Base-by-base conservation (phyloP, 768 basidiomycete genomes). In the Hypholoma sublateritium region DNA sequence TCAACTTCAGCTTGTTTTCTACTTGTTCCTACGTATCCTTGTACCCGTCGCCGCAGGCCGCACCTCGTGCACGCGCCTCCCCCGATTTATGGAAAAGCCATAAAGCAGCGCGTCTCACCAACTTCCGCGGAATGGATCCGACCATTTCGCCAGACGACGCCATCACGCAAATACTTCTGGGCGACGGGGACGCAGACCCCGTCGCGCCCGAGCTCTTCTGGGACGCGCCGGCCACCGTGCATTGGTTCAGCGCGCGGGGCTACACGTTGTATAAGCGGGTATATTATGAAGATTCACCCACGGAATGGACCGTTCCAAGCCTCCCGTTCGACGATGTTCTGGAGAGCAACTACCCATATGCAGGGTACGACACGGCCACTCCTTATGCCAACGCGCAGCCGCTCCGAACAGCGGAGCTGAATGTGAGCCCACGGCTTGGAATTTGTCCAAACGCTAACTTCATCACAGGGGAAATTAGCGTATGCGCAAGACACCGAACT, bases 401-500 rank as follows among this genome's bases (percentile, higher is more conserved):
- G 13, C 44, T 45, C n/a, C 24, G 16, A 6, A 41, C 24, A 17
- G 8, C 19, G 7, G 25, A 22, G 19, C 19, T 21, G 19, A 19
- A 16, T 9, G 12, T 25, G 11, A 41, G 7, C n/a, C 13, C 22
- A 19, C 17, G 4, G 12, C 21, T 45, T 45, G 3, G 22, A 3
- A 17, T 48, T 22, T 17, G 37, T n/a, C n/a, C n/a, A n/a, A n/a
- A n/a, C n/a, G 35, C 35, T 36, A 36, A 36, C 8, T 14, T 36
- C 14, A 7, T 7, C 8, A 36, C 12, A 55, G 54, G 46, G 46
- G 19, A 22, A 36, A 5, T 19, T 55, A 2, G 21, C 39, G 7
- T 67, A 57, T 51, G 68, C 68, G 5, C 66, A 69, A 49, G 64
- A 70, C 43, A 11, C 49, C 11, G 36, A 62, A 19, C 13, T 37